Evolutionary conservation across 768 basidiomycete genomes (phyloP), one percentile per base, ranked within the genome.

Genomic region (Lenzites betulinus): DNA sequence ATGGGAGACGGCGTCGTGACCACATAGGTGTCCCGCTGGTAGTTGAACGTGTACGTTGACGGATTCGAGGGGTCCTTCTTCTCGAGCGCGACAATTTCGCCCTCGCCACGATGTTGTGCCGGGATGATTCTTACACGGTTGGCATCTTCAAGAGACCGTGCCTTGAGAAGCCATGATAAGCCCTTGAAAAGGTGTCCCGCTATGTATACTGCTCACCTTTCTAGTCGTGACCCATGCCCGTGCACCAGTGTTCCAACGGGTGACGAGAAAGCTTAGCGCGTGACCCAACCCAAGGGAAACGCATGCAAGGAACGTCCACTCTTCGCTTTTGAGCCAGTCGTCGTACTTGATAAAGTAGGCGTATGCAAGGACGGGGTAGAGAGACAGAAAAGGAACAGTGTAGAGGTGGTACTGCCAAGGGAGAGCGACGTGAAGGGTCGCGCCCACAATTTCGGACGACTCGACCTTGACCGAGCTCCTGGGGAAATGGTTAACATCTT

Each of bases 251-350:
- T 85, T 94, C 97, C 97, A 99, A 65, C 84, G 84, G 0, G 96
- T 99, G 13, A 90, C 79, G 46, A 99, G 79, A 75, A 95, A 99
- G 69, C 92, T 94, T 58, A 99, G 81, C 3, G 94, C 93, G 73
- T 98, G 97, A 2, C 90, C 86, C 7, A 85, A 89, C 22, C 91
- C 91, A 8, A 99, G 83, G 3, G 86, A 76, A 15, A 95, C 89
- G 65, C 90, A 94, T 38, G 90, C 92, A 22, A 98, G 83, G 71
- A 98, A 99, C 0, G 97, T 96, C 95, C 95, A 98, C 73, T 98
- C 96, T 75, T 96, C 94, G 58, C 91, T 92, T 69, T 88, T 83
- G 55, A 98, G 78, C 90, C 92, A 97, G 62, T 87, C 77, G 68
- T 96, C 92, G 74, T 98, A 97, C 73, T 83, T 88, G 75, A 94